These are phyloP conservation scores for Boletus rex-veris DNA, from an alignment of 768 basidiomycete species.

Conservation along the genomic window DNA sequence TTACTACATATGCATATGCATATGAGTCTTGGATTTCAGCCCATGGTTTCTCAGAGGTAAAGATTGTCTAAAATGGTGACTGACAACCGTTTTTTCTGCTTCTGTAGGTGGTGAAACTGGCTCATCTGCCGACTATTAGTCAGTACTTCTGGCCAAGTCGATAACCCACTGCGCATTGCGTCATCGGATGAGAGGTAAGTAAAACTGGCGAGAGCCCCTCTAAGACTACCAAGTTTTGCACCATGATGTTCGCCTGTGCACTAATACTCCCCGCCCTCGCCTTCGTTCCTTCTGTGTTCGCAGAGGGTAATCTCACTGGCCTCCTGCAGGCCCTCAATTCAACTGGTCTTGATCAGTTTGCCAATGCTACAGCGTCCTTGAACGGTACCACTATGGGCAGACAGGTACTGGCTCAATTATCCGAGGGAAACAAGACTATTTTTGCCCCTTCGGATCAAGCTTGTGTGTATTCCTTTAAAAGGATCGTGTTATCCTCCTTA, in stretches of 20 bases:
- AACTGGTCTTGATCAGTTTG: slow-evolving; percentile 42
- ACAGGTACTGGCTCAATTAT: slow-evolving; percentile 41
- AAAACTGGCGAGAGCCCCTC: neutral
- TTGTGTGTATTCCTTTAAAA: slow-evolving; percentile 38
- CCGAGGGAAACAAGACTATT: slow-evolving; percentile 45
- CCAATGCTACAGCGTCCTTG: slow-evolving; percentile 37
- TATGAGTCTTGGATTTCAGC: neutral
- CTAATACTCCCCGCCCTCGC: slow-evolving; percentile 15
- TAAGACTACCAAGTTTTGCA: neutral
- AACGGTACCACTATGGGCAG: slow-evolving; percentile 44
- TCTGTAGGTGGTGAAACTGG: neutral
- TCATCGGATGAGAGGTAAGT: slow-evolving; percentile 13
- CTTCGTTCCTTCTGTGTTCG: slow-evolving; percentile 27
- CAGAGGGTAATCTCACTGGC: slow-evolving; percentile 30
- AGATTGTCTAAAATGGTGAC: too few species aligned
- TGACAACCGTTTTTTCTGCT: neutral
- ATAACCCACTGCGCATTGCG: slow-evolving; percentile 18
- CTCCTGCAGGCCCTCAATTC: slow-evolving; percentile 38
- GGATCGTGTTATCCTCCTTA: neutral
- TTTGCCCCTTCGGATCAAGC: slow-evolving; percentile 52
- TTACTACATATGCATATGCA: too few species aligned
- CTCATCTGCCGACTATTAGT: neutral
- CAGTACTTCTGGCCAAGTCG: neutral
- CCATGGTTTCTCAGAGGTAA: neutral
- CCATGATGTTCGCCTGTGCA: slow-evolving; percentile 19